Conservation (phyloP, 805 yeast species). For the Lipomyces sp. region DNA sequence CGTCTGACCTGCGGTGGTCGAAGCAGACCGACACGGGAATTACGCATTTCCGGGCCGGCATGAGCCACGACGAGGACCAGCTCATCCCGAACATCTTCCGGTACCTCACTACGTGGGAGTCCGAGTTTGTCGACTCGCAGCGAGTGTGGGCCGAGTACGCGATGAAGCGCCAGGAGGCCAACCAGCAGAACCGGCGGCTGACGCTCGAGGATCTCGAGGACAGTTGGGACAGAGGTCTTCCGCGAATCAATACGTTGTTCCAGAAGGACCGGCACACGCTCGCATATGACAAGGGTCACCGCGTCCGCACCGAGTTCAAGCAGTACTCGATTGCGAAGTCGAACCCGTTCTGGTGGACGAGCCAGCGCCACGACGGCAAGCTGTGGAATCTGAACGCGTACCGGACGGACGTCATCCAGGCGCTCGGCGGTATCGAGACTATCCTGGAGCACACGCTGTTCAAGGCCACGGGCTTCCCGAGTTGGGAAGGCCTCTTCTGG, state of each 20-base stretch:
- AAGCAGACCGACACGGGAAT: slow-evolving; percentile 91
- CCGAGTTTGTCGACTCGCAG: slow-evolving; percentile 89
- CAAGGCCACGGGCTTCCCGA: slow-evolving; percentile 94
- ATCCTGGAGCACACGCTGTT: slow-evolving; percentile 91
- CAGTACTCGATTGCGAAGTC: slow-evolving; percentile 66
- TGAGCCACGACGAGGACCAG: slow-evolving; percentile 71
- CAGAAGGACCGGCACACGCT: slow-evolving; percentile 93
- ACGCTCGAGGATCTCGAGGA: slow-evolving; percentile 92
- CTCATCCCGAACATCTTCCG: slow-evolving; percentile 90
- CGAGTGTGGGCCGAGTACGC: slow-evolving; percentile 98
- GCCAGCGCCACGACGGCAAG: slow-evolving; percentile 88
- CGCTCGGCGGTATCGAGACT: slow-evolving; percentile 95
- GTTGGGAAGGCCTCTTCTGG: slow-evolving; percentile 99
- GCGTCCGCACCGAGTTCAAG: slow-evolving; percentile 75
- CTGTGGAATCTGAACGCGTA: slow-evolving; percentile 91
- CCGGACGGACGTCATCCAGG: slow-evolving; percentile 93
- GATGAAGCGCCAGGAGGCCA: slow-evolving; percentile 79
- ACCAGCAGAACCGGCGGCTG: slow-evolving; percentile 76
- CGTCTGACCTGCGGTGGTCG: slow-evolving; percentile 88
- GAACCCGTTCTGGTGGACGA: slow-evolving; percentile 97
- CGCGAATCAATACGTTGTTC: slow-evolving; percentile 90
- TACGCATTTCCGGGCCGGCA: slow-evolving; percentile 90
- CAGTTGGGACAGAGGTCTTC: slow-evolving; percentile 95
- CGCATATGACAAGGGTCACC: slow-evolving; percentile 91
- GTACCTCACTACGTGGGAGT: slow-evolving; percentile 93